Evolutionary conservation across 371 early-diverging fungal species (phyloP).

Genomic region (Entomophthora muscae): DNA sequence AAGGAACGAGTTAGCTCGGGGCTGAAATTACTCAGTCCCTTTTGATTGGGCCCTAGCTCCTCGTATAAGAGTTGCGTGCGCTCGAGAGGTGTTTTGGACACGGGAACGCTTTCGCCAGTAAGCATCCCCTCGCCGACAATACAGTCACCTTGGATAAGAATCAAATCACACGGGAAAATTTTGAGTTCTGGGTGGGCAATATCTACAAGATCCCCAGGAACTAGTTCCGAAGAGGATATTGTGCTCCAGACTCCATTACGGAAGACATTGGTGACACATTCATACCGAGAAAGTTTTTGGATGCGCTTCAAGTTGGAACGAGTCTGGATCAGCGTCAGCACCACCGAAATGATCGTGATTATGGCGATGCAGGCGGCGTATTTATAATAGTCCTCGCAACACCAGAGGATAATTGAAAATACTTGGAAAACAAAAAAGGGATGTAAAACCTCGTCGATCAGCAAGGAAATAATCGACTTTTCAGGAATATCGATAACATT

Average conservation of each 20-base stretch:
- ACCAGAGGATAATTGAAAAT: constrained; percentile 78
- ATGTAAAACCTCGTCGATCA: constrained; percentile 78
- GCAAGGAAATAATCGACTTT: constrained; percentile 47
- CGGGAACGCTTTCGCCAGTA: constrained; percentile 76
- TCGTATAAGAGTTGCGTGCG: neutral
- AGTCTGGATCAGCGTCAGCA: constrained; percentile 68
- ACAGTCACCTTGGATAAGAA: constrained; percentile 90
- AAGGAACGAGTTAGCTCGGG: constrained; percentile 60
- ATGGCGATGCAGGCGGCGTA: constrained; percentile 85
- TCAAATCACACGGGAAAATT: constrained; percentile 85
- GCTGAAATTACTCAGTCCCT: constrained; percentile 26
- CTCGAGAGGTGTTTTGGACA: constrained; percentile 52
- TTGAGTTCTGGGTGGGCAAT: constrained; percentile 35
- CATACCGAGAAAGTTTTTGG: constrained; percentile 69
- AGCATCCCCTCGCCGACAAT: constrained; percentile 98
- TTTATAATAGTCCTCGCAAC: constrained; percentile 81
- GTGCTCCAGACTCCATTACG: constrained; percentile 43
- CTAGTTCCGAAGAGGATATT: constrained; percentile 56
- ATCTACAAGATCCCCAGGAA: constrained; percentile 90
- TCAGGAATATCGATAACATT: constrained; percentile 71
- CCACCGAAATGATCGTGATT: constrained; percentile 54
- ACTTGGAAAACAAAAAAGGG: constrained; percentile 93
- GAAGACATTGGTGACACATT: constrained; percentile 56
- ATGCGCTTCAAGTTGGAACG: constrained; percentile 49
- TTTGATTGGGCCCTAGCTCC: constrained; percentile 44